phyloP scores from a whole-genome alignment of 495 filamentous ascomycete species.

The Parathielavia hyrcaniae region DNA sequence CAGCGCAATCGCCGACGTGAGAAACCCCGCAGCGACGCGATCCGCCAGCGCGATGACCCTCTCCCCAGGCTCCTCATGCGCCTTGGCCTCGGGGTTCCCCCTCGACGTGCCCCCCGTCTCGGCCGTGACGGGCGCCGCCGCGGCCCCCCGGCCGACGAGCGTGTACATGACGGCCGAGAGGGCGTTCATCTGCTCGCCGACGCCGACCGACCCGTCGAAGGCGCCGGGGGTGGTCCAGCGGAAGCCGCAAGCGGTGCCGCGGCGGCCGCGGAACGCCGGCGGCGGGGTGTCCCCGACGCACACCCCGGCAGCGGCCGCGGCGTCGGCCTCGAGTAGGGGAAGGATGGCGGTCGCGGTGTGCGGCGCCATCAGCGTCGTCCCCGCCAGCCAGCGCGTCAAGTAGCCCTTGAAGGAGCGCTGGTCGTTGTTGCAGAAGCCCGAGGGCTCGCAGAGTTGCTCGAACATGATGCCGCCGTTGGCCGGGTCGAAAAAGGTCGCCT shows the following conservation, averaged over 20 bases:
- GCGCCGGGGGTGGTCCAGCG: conserved; percentile 42
- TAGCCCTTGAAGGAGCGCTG: conserved; percentile 72
- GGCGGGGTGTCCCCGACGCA: conserved; percentile 55
- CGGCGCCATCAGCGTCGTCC: conserved; percentile 60
- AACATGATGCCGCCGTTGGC: conserved; percentile 52
- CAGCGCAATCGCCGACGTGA: conserved; percentile 54
- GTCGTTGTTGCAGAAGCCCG: conserved; percentile 61
- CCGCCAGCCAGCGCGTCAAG: conserved; percentile 63
- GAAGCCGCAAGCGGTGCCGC: conserved; percentile 48
- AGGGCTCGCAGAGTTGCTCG: conserved; percentile 65
- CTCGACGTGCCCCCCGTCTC: conserved; percentile 59
- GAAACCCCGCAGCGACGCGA: conserved; percentile 57
- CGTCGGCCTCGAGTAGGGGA: conserved; percentile 53
- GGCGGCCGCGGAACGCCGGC: conserved; percentile 43
- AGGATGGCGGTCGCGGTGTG: conserved; percentile 51
- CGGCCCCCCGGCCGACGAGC: conserved; percentile 41
- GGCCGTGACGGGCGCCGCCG: conserved; percentile 48
- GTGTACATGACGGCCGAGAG: conserved; percentile 62
- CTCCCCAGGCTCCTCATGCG: conserved; percentile 23
- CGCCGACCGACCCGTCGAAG: conserved; percentile 45
- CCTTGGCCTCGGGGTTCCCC: conserved; percentile 56
- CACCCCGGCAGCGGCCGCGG: conserved; percentile 53
- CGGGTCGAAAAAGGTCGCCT: conserved; percentile 49
- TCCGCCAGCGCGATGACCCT: conserved; percentile 50
- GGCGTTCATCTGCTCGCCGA: conserved; percentile 69